Evolutionary conservation across 495 filamentous ascomycete species (phyloP), one percentile per base, ranked within the genome.

Genomic region (Immersiella caudata): DNA sequence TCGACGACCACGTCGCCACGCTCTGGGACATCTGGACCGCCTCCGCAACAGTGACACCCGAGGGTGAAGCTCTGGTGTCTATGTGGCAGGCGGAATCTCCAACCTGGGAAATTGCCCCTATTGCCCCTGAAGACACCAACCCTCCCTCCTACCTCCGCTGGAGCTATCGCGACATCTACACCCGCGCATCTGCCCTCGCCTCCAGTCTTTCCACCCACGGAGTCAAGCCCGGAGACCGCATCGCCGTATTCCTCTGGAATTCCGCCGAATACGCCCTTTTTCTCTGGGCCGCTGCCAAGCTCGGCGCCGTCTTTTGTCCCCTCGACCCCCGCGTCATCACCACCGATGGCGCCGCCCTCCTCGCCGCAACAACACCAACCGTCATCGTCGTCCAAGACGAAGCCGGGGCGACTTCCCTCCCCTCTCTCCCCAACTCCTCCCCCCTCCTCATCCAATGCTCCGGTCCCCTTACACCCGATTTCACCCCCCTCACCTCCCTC

Each of bases 221-320:
- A 0, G 56, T 58, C 46, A 24, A 54, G 12, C 57, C 50, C 14
- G 62, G 64, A 16, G 64, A 29, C 25, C 67, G 61, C 24, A 33
- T 79, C 3, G 75, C 63, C 14, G 61, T 71, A 2, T 52, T 79
- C 51, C 66, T 80, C 14, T 70, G 70, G 61, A 80, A 79, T 57
- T 66, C 72, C 27, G 73, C 70, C 11, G 74, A 80, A 67, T 79
- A 73, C 73, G 72, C 71, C 21, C 60, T 80, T 21, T 62, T 73
- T 2, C 73, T 79, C 62, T 76, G 72, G 72, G 71, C 77, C n/a
- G 46, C 69, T 14, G 71, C 69, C 20, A 72, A 64, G 54, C 70
- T 79, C n/a, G 71, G 72, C 5, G 65, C 66, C 26, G 61, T 68
- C 6, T 75, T 77, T 52, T 72, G 72, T 11, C 77, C 77, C 20